Base-by-base conservation (phyloP, 2,329 filamentous ascomycete species). In the Cordyceps cateniannulata region DNA sequence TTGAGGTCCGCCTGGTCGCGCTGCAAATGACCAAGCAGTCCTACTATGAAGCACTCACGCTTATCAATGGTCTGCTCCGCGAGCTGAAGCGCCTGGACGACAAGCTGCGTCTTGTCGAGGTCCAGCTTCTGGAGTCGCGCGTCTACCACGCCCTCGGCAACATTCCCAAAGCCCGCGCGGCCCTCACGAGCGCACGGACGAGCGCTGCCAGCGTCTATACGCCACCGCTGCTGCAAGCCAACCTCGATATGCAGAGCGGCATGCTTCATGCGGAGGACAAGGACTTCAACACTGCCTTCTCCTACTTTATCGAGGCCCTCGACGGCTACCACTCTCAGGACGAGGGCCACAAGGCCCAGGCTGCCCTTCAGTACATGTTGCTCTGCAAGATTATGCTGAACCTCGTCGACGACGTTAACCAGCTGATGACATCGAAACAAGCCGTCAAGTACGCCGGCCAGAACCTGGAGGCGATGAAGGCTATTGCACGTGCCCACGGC, bases 371-470 rank as follows among this genome's bases (percentile, higher is more conserved):
- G 80, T 99, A 99, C 82, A 99, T 99, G 95, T 85, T 99, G 59
- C 87, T 99, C 40, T 98, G 95, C 86, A 99, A 99, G 81, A 95
- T 99, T 75, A 99, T 99, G 96, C 84, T 99, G 68, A 99, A 99
- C 78, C 83, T 96, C 45, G 91, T 87, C 66, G 93, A 98, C 79
- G 96, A 99, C 75, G 93, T 99, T 74, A 96, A 93, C 77, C 86
- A 89, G 71, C 85, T 99, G 67, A 91, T 99, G 86, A 86, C 89
- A 32, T 96, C 91, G 59, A 99, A 99, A 83, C 93, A 97, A 75
- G 95, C 96, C 44, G 86, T 96, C 72, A 95, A 96, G 77, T 98
- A 99, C 73, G 93, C 93, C 35, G 92, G 93, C 69, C 91, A 93
- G 77, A 95, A 91, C 72, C 86, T 99, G 65, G 95, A 99, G 76